Percentiles rank a stretch among this genome's conserved stretches.
Conservation (phyloP, 2,329 filamentous ascomycete genomes). For the Pseudocercospora pini-densiflorae region DNA sequence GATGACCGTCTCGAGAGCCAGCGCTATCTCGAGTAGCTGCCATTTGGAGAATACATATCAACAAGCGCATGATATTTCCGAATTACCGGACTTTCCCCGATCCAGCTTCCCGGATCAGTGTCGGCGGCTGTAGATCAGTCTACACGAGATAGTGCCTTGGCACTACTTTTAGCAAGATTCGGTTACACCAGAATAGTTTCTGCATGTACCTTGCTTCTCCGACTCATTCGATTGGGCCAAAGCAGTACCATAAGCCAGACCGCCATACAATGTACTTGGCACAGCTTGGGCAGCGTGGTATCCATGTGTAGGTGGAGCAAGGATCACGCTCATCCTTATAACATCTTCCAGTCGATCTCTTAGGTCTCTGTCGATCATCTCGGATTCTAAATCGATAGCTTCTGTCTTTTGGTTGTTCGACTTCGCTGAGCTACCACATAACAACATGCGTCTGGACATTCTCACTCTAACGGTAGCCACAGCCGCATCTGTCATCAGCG, state of each 20-base stretch:
- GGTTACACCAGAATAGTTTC: background rate
- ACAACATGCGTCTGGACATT: background rate
- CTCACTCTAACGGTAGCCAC: background rate
- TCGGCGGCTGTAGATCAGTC: background rate
- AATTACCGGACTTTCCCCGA: background rate
- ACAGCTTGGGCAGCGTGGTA: background rate
- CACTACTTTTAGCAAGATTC: background rate
- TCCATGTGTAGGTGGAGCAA: background rate
- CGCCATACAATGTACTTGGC: background rate
- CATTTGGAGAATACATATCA: no score
- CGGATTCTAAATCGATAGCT: no score
- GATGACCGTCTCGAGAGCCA: no score
- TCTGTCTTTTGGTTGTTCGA: no score
- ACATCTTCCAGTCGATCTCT: background rate
- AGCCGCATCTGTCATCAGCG: background rate
- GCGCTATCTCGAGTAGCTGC: no score
- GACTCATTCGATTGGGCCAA: background rate
- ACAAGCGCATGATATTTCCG: background rate
- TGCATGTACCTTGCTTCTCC: background rate
- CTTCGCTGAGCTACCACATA: no score
- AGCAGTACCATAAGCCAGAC: background rate
- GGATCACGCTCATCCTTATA: background rate
- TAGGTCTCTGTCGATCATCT: background rate
- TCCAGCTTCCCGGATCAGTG: background rate
- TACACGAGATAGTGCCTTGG: constrained; percentile 4